A percentile compares a stretch with the other conserved stretches of the same genome.
These are phyloP conservation scores for Hygrophorus russula DNA, from an alignment of 768 basidiomycete species.

Conservation along the genomic window DNA sequence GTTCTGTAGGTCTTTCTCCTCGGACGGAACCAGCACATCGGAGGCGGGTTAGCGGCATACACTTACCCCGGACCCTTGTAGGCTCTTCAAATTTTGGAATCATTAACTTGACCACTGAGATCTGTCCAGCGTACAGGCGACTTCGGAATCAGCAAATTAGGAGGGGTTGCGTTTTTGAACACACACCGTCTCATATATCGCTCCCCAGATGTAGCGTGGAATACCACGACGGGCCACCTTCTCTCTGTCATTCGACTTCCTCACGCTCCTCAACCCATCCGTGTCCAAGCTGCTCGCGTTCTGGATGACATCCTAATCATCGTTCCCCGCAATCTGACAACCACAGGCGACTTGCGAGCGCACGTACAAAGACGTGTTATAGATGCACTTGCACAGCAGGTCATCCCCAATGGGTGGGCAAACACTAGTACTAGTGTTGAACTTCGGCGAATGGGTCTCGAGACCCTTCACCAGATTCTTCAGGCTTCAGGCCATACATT, in stretches of 20 bases:
- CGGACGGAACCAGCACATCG: constrained; percentile 37
- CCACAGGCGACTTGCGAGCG: constrained; percentile 49
- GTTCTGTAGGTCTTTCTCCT: constrained; percentile 26
- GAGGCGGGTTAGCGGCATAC: constrained; percentile 80
- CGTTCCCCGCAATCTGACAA: constrained; percentile 61
- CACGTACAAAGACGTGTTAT: constrained; percentile 75
- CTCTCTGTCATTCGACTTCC: constrained; percentile 63
- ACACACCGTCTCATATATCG: constrained; percentile 79
- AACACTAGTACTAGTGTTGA: constrained; percentile 50
- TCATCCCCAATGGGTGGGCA: constrained; percentile 33
- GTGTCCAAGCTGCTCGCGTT: constrained; percentile 80
- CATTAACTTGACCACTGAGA: not conserved
- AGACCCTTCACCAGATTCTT: constrained; percentile 82
- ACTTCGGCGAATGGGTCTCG: constrained; percentile 77
- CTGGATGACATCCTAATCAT: constrained; percentile 75
- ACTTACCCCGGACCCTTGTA: constrained; percentile 68
- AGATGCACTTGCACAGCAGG: constrained; percentile 75
- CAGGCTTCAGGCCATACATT: constrained; percentile 89
- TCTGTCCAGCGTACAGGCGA: constrained; percentile 70
- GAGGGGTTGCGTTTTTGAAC: constrained; percentile 70
- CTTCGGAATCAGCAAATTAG: constrained; percentile 85
- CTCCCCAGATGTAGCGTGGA: constrained; percentile 80
- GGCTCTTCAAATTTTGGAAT: constrained; percentile 15
- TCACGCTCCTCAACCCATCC: constrained; percentile 64
- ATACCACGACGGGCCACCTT: constrained; percentile 69